A percentile compares a stretch with the other conserved stretches of the same genome.
Conservation (phyloP, 129 eudicot species). For the Ambrosia trifida region DNA sequence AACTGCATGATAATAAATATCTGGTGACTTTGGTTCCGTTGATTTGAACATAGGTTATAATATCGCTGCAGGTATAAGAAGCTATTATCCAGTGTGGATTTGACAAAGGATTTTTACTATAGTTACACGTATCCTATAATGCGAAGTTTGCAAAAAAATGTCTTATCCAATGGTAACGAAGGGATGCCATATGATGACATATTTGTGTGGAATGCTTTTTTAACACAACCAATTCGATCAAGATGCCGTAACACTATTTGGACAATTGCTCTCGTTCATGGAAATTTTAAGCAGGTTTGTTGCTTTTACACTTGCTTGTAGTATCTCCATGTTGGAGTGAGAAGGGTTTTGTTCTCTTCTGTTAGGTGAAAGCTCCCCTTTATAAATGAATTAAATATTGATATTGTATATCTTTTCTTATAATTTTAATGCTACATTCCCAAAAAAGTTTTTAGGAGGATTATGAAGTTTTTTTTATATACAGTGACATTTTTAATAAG, state of each 20-base stretch:
- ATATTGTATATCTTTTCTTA: no score
- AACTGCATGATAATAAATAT: slow-evolving; percentile 15
- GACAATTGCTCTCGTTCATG: slow-evolving; percentile 94
- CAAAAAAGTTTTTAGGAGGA: no score
- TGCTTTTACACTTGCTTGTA: slow-evolving; percentile 15
- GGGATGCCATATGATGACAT: slow-evolving; percentile 84
- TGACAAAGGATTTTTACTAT: slow-evolving; percentile 92
- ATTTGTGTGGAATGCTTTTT: slow-evolving; percentile 93
- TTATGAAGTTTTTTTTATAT: no score
- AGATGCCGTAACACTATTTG: slow-evolving; percentile 83
- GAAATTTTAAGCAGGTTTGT: slow-evolving; percentile 85
- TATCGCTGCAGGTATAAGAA: slow-evolving; percentile 85
- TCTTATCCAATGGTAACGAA: slow-evolving; percentile 53
- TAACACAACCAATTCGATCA: slow-evolving; percentile 73
- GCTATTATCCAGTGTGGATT: slow-evolving; percentile 84
- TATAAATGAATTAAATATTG: no score
- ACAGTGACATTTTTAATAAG: no score
- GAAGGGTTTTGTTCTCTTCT: slow-evolving; percentile 12
- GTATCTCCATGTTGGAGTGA: slow-evolving; percentile 14
- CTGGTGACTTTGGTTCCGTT: slow-evolving; percentile 14
- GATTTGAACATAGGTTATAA: slow-evolving; percentile 17
- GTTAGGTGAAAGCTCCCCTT: neutral
- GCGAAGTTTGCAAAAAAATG: slow-evolving; percentile 88
- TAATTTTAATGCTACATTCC: no score
- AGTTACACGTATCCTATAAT: slow-evolving; percentile 94